Evolutionary conservation across 768 basidiomycete species (phyloP), one percentile per base, ranked within the genome.

Genomic region (Epithele typhae): DNA sequence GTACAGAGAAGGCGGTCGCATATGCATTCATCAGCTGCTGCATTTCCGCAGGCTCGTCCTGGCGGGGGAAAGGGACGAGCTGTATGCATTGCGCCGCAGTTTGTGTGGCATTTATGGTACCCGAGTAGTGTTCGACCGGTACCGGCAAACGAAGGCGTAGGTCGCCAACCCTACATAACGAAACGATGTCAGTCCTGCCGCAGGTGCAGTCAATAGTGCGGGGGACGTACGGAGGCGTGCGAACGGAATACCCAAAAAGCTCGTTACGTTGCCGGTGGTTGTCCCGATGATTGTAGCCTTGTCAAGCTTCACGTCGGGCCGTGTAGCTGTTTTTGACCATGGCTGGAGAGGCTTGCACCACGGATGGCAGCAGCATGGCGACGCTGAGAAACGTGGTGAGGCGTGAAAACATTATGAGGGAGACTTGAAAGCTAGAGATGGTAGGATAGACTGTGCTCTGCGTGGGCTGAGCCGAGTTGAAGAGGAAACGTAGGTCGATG

Each of bases 161-260:
- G n/a, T 36, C 18, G 8, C 35, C 35, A n/a, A 36, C 35, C n/a
- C 35, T 36, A 36, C 17, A 36, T 37, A 21, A 18, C 10, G 8
- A 8, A 30, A 30, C 7, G 8, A 30, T 30, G 18, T 22, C 22
- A 34, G 18, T n/a, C 1, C 9, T 30, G n/a, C n/a, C n/a, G 6
- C 15, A 15, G 2, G 25, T 10, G 14, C 15, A 7, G 18, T 4
- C 19, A 5, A 17, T 9, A 18, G 7, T 4, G 19, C 11, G 10
- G 7, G 10, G 17, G 6, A 37, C 46, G 15, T 10, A 48, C 46
- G 46, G 46, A 17, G 46, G 32, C 33, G 17, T 12, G 46, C 46
- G 21, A 35, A 48, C 2, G 46, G 46, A 8, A 48, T 41, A 25
- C 46, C 40, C 8, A 35, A 17, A 17, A 48, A 48, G n/a, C 22